Evolutionary conservation across 495 filamentous ascomycete genomes (phyloP).

Genomic region (Aspergillus steynii): DNA sequence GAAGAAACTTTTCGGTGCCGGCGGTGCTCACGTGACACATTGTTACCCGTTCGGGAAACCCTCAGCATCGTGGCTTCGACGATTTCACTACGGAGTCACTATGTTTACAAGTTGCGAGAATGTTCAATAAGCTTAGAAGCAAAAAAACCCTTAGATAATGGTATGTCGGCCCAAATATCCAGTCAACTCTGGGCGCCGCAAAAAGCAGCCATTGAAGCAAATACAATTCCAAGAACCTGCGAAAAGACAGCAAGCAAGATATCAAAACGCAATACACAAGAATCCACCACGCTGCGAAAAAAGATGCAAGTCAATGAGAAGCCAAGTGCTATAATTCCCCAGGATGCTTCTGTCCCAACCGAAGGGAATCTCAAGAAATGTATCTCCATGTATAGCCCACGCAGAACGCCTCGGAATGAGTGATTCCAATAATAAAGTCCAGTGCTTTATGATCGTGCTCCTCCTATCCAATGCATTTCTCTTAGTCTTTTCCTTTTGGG

Average conservation of each 20-base stretch:
- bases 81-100: too few relatives aligned
- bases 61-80: background rate
- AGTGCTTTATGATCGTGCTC: constrained; percentile 7
- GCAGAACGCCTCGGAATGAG: constrained; percentile 24
- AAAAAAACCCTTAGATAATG: too few relatives aligned
- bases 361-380: constrained; percentile 18
- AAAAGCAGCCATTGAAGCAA: constrained; percentile 8
- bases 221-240: constrained; percentile 3
- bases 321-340: constrained; percentile 1
- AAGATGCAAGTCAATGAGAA: constrained; percentile 16
- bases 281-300: constrained; percentile 13
- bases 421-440: constrained; percentile 9
- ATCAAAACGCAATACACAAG: constrained; percentile 16
- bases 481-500: background rate
- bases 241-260: constrained; percentile 3
- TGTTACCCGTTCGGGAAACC: background rate
- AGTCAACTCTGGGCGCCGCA: background rate
- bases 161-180: background rate
- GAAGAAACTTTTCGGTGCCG: constrained; percentile 43
- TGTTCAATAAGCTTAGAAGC: too few relatives aligned
- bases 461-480: background rate
- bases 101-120: too few relatives aligned
- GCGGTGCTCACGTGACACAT: constrained; percentile 27
- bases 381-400: constrained; percentile 15
- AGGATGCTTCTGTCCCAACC: constrained; percentile 18